Conservation (phyloP, 2,329 filamentous ascomycete genomes). For the Macroventuria anomochaeta region DNA sequence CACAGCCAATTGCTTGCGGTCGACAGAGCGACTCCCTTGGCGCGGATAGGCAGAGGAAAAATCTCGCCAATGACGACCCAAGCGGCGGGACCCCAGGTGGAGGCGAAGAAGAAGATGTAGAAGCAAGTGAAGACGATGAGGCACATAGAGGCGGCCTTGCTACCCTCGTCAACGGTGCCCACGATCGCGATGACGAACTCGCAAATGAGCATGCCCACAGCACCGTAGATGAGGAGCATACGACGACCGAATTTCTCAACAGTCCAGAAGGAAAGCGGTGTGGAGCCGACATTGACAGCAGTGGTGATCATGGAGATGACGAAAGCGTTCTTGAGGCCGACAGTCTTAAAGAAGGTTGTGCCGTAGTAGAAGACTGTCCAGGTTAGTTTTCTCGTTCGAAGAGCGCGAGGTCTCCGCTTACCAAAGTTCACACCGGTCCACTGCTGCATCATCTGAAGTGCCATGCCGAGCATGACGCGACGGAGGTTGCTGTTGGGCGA, state of each 20-base stretch:
- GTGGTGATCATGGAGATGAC: conserved; percentile 85
- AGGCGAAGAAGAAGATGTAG: conserved; percentile 92
- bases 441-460: conserved; percentile 60
- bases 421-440: conserved; percentile 86
- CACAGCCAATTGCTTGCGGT: conserved; percentile 92
- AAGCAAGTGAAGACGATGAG: conserved; percentile 88
- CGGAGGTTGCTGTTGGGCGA: conserved; percentile 58
- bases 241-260: conserved; percentile 85
- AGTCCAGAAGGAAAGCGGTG: conserved; percentile 85
- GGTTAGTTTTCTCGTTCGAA: not conserved
- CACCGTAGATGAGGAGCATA: conserved; percentile 78
- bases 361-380: conserved; percentile 58
- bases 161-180: conserved; percentile 49
- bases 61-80: conserved; percentile 84
- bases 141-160: conserved; percentile 58
- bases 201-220: conserved; percentile 81
- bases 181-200: conserved; percentile 85
- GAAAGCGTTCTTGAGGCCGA: conserved; percentile 79
- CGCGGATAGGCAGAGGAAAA: conserved; percentile 87
- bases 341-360: conserved; percentile 81
- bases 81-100: conserved; percentile 81
- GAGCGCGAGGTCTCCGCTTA: conserved; percentile 22
- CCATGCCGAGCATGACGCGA: conserved; percentile 56
- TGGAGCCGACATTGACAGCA: conserved; percentile 85
- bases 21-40: conserved; percentile 83